Evolutionary conservation across 1,284 basidiomycete species (phyloP).

Genomic region (Cutaneotrichosporon cyanovorans): DNA sequence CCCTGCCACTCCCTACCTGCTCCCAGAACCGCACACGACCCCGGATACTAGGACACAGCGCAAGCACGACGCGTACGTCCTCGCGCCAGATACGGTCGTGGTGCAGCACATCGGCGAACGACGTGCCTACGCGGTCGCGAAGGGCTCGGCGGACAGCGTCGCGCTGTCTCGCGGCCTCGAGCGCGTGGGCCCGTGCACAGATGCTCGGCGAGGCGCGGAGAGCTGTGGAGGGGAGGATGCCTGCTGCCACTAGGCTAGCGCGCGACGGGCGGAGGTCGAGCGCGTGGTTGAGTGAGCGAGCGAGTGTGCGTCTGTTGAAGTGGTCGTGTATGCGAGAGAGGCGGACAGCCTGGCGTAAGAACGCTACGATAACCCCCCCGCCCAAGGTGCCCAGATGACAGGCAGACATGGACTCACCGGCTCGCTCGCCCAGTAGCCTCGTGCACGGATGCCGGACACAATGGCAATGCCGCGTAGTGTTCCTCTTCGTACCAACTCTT

Average conservation of each 20-base stretch:
- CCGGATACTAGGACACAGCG: conserved; percentile 21
- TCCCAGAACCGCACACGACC: conserved; percentile 17
- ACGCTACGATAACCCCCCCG: not conserved
- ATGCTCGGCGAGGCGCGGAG: conserved; percentile 5
- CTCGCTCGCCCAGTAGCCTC: conserved; percentile 19
- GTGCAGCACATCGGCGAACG: conserved; percentile 7
- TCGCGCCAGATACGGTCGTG: conserved; percentile 4
- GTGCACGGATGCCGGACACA: conserved; percentile 12
- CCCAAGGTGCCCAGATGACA: too few species aligned
- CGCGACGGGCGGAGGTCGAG: conserved; percentile 12
- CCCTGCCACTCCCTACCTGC: too few species aligned
- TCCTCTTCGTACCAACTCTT: conserved; percentile 21
- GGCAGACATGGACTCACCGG: conserved; percentile 9
- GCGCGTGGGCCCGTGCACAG: conserved; percentile 13
- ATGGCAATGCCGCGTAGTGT: conserved; percentile 23
- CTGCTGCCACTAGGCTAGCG: conserved; percentile 7
- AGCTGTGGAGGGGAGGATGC: conserved; percentile 14
- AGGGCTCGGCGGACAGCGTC: conserved; percentile 14
- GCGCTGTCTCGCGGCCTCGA: conserved; percentile 9
- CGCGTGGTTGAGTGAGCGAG: conserved; percentile 12
- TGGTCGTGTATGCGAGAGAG: conserved; percentile 18
- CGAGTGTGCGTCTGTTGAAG: conserved; percentile 9
- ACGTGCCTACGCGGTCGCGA: conserved; percentile 4
- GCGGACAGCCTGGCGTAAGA: conserved; percentile 19
- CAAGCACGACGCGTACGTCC: conserved; percentile 14